Conservation (phyloP, 1,284 basidiomycete species). For the Papiliotrema terrestris region DNA sequence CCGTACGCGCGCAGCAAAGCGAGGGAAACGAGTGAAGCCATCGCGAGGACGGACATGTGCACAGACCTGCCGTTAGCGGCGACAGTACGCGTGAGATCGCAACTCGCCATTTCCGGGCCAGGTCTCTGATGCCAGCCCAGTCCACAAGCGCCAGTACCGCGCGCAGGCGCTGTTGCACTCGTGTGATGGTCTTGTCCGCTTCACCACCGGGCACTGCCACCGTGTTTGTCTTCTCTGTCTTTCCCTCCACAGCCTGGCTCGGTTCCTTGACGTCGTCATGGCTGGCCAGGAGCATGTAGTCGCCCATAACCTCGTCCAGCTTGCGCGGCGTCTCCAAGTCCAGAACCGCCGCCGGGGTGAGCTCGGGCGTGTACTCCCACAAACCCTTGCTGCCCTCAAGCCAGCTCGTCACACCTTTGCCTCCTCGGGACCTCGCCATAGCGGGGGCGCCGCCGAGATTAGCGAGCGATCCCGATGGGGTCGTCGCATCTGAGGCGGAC, state of each 20-base stretch:
- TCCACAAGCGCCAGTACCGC: neutral
- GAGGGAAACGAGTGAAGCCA: slow-evolving; percentile 17
- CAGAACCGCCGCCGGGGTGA: neutral
- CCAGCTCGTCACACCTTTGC: neutral
- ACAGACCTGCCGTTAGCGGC: slow-evolving; percentile 8
- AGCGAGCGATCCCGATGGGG: slow-evolving; percentile 16
- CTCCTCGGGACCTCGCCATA: neutral
- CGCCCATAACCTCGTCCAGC: neutral
- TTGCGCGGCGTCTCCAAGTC: neutral
- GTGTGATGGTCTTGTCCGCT: neutral
- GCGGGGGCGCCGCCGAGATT: slow-evolving; percentile 1
- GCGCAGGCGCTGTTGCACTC: neutral
- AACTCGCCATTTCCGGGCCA: slow-evolving; percentile 15
- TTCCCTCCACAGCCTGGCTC: neutral
- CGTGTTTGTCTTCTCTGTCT: neutral
- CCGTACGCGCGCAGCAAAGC: slow-evolving; percentile 13
- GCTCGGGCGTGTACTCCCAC: slow-evolving; percentile 2
- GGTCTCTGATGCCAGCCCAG: neutral
- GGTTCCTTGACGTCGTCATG: neutral
- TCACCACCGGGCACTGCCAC: neutral
- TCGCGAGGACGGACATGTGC: slow-evolving; percentile 13
- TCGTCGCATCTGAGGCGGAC: slow-evolving; percentile 6
- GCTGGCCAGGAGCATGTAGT: slow-evolving; percentile 2
- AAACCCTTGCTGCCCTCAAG: slow-evolving; percentile 1
- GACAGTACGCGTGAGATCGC: neutral